phyloP scores from a whole-genome alignment of 2,329 filamentous ascomycete genomes.

The Lomentospora prolificans region DNA sequence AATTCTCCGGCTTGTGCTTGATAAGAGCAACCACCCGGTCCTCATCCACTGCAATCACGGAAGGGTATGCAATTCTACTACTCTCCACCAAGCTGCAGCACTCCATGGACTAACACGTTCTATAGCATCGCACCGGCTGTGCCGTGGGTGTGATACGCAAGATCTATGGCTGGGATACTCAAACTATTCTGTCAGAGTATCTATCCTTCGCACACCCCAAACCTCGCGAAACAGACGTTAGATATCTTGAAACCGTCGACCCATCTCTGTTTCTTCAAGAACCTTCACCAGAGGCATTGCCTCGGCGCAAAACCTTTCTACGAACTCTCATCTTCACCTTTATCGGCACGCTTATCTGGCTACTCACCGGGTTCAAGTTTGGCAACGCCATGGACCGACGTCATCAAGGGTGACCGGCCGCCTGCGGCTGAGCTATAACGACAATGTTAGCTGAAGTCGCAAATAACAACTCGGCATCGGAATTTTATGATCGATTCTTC shows the following conservation, averaged over 20 bases:
- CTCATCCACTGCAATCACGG: constrained; percentile 92
- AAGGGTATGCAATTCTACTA: constrained; percentile 53
- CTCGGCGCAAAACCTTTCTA: constrained; percentile 24
- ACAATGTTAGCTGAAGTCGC: too few species aligned
- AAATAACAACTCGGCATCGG: too few species aligned
- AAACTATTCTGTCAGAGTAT: constrained; percentile 64
- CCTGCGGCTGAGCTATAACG: neutral
- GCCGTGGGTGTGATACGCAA: constrained; percentile 74
- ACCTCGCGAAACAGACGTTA: constrained; percentile 47
- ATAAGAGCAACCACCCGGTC: constrained; percentile 66
- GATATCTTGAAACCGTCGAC: constrained; percentile 45
- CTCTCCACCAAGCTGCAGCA: neutral
- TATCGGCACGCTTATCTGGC: constrained; percentile 32
- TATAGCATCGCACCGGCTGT: constrained; percentile 76
- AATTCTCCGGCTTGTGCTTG: constrained; percentile 62
- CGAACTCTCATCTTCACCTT: constrained; percentile 33
- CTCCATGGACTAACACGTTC: neutral
- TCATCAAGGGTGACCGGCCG: neutral
- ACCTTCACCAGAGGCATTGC: neutral
- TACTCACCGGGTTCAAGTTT: constrained; percentile 26
- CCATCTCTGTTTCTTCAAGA: constrained; percentile 16
- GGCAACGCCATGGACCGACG: neutral
- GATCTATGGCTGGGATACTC: constrained; percentile 55
- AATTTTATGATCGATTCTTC: too few species aligned
- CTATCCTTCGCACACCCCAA: constrained; percentile 52